Evolutionary conservation across 2,329 filamentous ascomycete species (phyloP), one percentile per base, ranked within the genome.

Genomic region (Microcyclospora tardicrescens): DNA sequence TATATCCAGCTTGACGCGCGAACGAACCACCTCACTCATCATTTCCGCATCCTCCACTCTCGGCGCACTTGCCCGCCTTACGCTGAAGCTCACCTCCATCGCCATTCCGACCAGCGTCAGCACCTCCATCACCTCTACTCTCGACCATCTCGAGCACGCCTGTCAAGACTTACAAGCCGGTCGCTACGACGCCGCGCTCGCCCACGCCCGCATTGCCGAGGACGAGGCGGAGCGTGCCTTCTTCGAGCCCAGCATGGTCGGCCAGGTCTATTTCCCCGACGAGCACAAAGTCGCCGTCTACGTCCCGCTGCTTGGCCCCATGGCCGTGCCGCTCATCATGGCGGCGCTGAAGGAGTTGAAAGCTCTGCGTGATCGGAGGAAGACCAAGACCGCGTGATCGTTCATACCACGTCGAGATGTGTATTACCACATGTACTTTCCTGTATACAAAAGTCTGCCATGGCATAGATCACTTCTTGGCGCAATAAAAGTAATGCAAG

Each of bases 241-340:
- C 62, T 98, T 98, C 51, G 91, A 98, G 62, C 93, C 93, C 63
- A 93, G 84, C 55, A 98, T 98, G 91, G 91, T 98, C 10, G 91
- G 87, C 0, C 91, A 96, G 64, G 79, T 96, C 2, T 98, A 96
- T 61, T 98, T 98, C 60, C 91, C 91, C 0, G 91, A 98, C 55
- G 91, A 98, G 64, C 91, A 98, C 61, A 98, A 96, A 62, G 76
- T 98, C 16, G 91, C 91, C 0, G 91, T 98, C 1, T 98, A 98
- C 58, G 63, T 98, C 51, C 91, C 91, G 1, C 65, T 98, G 10
- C 64, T 98, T 31, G 91, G 91, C 0, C 91, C 91, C 0, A 78
- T 96, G 31, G 86, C 84, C 4, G 89, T 96, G 10, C 91, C 91
- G 29, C 64, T 98, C 36, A 59, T 95, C 6, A 83, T 95, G 73